Evolutionary conservation across 2,329 filamentous ascomycete genomes (phyloP), one percentile per base, ranked within the genome.

Genomic region (Alternaria gansuensis): DNA sequence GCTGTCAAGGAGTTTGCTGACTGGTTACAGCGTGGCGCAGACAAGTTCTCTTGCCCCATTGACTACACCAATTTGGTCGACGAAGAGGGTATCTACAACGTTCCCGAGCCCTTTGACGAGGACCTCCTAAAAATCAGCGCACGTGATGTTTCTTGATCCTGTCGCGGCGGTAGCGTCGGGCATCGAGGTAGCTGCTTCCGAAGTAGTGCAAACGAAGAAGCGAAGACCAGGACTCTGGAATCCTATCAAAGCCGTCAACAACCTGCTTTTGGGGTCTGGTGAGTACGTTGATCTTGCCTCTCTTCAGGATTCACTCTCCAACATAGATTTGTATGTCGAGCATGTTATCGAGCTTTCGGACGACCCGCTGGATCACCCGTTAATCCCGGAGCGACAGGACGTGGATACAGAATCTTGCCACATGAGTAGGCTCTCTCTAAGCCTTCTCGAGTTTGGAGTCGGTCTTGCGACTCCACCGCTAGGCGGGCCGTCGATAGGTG

Each of bases 1-100:
- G 62, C 63, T 48, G 43, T 64, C 5, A 14, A 55, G 24, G 56
- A 60, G 5, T 60, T 66, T 39, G 53, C 57, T 34, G 53, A 54
- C 26, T 66, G 46, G 51, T 26, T 62, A 14, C 26, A 57, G 31
- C 43, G 37, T 6, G 58, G 63, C 21, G 50, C 48, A 4, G 63
- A 65, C 21, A 40, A 46, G 29, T 64, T 62, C 26, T 29, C 51
- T 11, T 57, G 50, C 28, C 44, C 53, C 9, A 24, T 44, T 24
- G 31, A 49, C 13, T 51, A 60, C 24, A 26, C 31, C n/a, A 44
- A 45, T 5, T 28, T 43, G 3, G 28, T 52, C 17, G 51, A 56
- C n/a, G 54, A 52, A 10, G 46, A 54, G 28, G 54, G 51, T 8
- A 40, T 36, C 9, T 50, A 50, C 24, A 55, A 62, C 39, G 45